Conservation (phyloP, 805 yeast genomes). For the Maudiozyma saulgeensis region DNA sequence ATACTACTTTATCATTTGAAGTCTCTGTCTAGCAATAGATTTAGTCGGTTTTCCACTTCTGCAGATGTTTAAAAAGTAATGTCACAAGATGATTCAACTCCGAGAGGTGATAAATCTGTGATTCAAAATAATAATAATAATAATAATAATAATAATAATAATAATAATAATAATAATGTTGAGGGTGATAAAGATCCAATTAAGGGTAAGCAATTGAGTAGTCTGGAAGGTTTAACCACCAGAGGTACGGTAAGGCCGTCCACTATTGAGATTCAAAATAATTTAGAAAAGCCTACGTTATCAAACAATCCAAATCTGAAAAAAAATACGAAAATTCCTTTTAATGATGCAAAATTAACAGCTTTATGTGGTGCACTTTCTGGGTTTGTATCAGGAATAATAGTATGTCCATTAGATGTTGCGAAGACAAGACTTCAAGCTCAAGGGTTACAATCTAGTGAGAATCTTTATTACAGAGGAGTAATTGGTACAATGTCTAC, state of each 20-base stretch:
- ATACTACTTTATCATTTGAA: not conserved
- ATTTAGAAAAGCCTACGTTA: not conserved
- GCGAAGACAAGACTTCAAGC: constrained; percentile 93
- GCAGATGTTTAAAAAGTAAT: not conserved
- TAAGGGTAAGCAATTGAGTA: too few relatives aligned
- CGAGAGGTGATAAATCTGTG: not conserved
- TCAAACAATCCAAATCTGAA: not conserved
- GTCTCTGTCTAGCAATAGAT: not conserved
- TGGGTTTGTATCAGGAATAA: constrained; percentile 80
- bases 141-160: not conserved
- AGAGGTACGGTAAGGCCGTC: too few relatives aligned
- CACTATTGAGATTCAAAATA: not conserved
- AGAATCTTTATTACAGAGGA: constrained; percentile 42
- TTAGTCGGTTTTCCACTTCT: not conserved
- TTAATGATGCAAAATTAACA: constrained; percentile 46
- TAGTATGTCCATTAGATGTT: constrained; percentile 92
- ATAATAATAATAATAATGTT: too few relatives aligned
- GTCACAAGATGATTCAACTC: not conserved
- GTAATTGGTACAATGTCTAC: constrained; percentile 52
- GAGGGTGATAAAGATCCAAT: too few relatives aligned
- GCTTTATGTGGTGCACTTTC: constrained; percentile 91
- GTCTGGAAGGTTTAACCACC: not conserved
- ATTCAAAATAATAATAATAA: not conserved
- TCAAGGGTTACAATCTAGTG: constrained; percentile 47
- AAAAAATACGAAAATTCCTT: not conserved